Base-by-base conservation (phyloP, 371 early-diverging fungal species). In the Saksenaea oblongispora region DNA sequence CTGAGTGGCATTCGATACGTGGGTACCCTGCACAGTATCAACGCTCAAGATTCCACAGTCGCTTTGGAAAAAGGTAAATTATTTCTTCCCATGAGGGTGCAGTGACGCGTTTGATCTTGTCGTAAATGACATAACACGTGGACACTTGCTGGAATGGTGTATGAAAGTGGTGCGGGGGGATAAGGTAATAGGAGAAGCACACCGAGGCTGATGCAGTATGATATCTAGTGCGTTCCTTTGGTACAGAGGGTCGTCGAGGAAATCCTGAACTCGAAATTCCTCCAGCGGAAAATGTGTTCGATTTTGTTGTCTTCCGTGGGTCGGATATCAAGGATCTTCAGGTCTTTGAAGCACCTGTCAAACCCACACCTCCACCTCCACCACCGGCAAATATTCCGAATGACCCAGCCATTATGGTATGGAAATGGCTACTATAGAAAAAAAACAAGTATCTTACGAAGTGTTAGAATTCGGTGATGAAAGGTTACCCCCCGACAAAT, bases 271-370 rank as follows among this genome's bases (percentile, higher is more conserved):
- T 95, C 65, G 95, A 95, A 72, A 90, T 98, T 55, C 89, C 91
- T 10, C 84, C 92, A 4, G 86, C 89, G 15, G 90, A 91, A 51
- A 89, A 92, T 69, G 83, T 94, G 36, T 98, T 92, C 78, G 93
- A 93, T 65, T 93, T 86, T 73, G 94, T 96, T 65, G 91, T 94
- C 35, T 97, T 97, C 71, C 88, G 94, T 59, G 97, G 95, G 34
- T 88, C 91, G 17, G 98, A 98, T 65, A 92, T 98, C 64, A 93
- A 93, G 79, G 94, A 93, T 72, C 82, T 98, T 57, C 91, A 93
- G 64, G 95, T 98, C 27, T 90, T 90, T 64, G 89, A 89, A 71
- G 86, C 84, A 13, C 87, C 91, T 53, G 83, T 87, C 9, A 80
- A 87, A 18, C 77, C 80, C 14, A 62, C 79, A 13, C 73, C 79